Evolutionary conservation across 495 filamentous ascomycete species (phyloP).

Genomic region (Penicillium mononematosum): DNA sequence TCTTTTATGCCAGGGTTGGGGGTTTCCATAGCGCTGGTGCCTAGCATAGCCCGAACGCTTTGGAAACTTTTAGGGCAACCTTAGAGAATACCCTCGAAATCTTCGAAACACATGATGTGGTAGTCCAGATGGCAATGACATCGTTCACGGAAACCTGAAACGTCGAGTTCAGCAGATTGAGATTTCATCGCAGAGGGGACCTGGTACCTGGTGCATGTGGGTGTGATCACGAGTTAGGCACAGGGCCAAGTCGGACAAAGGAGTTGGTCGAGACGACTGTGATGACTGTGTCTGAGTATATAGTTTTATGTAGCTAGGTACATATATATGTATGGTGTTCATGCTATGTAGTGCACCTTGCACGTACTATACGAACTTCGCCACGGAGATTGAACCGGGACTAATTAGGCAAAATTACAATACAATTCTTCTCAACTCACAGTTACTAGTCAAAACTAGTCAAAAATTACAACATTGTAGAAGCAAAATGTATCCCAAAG

Average conservation of each 20-base stretch:
- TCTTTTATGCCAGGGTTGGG: constrained; percentile 3
- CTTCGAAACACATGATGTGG: background rate
- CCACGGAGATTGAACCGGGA: background rate
- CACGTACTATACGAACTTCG: background rate
- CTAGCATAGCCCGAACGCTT: background rate
- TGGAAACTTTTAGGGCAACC: background rate
- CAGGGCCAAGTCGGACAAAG: background rate
- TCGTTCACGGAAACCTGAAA: constrained; percentile 3
- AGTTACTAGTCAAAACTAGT: background rate
- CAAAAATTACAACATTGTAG: background rate
- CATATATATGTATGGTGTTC: background rate
- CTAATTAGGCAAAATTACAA: background rate
- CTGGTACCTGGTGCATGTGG: background rate
- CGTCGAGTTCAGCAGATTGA: constrained; percentile 3
- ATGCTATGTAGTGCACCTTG: background rate
- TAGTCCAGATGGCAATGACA: constrained; percentile 11
- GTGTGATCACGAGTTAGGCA: constrained; percentile 5
- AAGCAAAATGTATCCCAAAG: background rate
- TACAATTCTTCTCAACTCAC: background rate
- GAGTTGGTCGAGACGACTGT: background rate
- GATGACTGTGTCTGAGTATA: background rate
- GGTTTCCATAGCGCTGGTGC: background rate
- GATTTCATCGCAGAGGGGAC: constrained; percentile 9
- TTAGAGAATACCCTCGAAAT: background rate
- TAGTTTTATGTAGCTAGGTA: background rate